These are phyloP conservation scores for Alloteropsis semialata DNA, from an alignment of 176 grass and related monocot genomes.

Conservation along the genomic window DNA sequence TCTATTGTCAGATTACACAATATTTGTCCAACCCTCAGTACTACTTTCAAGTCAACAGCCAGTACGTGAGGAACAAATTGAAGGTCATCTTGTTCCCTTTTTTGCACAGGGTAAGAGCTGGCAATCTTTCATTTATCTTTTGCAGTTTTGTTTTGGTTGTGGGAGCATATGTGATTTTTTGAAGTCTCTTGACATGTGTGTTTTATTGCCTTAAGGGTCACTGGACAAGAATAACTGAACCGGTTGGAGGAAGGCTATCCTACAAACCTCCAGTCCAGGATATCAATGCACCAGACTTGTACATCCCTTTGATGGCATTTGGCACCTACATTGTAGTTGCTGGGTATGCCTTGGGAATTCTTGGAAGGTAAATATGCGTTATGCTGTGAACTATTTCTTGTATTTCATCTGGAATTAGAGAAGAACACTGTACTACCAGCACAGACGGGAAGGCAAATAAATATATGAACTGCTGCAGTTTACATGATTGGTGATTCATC, in stretches of 20 bases:
- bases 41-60: conserved; percentile 90
- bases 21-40: conserved; percentile 81
- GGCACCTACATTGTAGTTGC: conserved; percentile 64
- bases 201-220: conserved; percentile 60
- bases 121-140: not conserved
- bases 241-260: conserved; percentile 69
- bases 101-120: conserved; percentile 62
- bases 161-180: not conserved
- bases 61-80: conserved; percentile 86
- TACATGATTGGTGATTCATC: not conserved
- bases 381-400: not conserved
- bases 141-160: too few species aligned
- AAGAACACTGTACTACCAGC: not conserved
- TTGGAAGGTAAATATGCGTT: conserved; percentile 46
- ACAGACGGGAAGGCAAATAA: not conserved
- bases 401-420: not conserved
- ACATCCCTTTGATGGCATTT: conserved; percentile 87
- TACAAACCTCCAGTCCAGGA: conserved; percentile 89
- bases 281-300: conserved; percentile 90
- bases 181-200: not conserved
- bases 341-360: conserved; percentile 51
- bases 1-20: conserved; percentile 48
- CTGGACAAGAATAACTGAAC: conserved; percentile 87
- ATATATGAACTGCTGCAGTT: not conserved
- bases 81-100: conserved; percentile 84